phyloP scores from a whole-genome alignment of 1,139 yeast genomes.

The Blastobotrys buckinghamii region DNA sequence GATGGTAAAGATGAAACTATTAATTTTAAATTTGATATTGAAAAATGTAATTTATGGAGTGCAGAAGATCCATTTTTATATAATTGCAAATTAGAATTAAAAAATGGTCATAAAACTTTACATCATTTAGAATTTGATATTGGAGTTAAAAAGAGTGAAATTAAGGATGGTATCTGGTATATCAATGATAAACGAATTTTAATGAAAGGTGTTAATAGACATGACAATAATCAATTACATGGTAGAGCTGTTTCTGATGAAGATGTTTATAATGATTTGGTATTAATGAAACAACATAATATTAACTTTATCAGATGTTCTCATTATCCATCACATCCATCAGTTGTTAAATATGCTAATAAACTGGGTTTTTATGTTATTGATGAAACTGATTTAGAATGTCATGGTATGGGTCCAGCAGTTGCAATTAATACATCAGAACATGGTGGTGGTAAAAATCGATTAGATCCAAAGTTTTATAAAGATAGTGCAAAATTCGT shows the following conservation, averaged over 20 bases:
- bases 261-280: slow-evolving; percentile 30
- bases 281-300: slow-evolving; percentile 34
- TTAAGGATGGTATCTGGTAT: slow-evolving; percentile 28
- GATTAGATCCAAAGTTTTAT: slow-evolving; percentile 16
- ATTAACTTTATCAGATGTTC: slow-evolving; percentile 36
- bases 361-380: slow-evolving; percentile 31
- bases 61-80: slow-evolving; percentile 36
- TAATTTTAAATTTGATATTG: slow-evolving; percentile 13
- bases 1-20: background rate
- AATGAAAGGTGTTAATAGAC: slow-evolving; percentile 34
- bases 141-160: slow-evolving; percentile 33
- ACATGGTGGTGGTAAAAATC: slow-evolving; percentile 5
- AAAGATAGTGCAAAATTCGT: slow-evolving; percentile 21
- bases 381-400: slow-evolving; percentile 37
- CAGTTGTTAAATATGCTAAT: slow-evolving; percentile 25
- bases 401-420: slow-evolving; percentile 28
- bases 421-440: background rate
- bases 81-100: slow-evolving; percentile 18
- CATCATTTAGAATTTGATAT: slow-evolving; percentile 26
- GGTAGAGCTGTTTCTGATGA: slow-evolving; percentile 36
- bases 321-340: slow-evolving; percentile 34
- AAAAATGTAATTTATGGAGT: slow-evolving; percentile 31
- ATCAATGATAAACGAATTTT: slow-evolving; percentile 32
- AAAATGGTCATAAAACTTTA: slow-evolving; percentile 12
- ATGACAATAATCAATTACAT: slow-evolving; percentile 32